Evolutionary conservation across 129 eudicot genomes (phyloP), one percentile per base, ranked within the genome.

Genomic region (Daucus carota): DNA sequence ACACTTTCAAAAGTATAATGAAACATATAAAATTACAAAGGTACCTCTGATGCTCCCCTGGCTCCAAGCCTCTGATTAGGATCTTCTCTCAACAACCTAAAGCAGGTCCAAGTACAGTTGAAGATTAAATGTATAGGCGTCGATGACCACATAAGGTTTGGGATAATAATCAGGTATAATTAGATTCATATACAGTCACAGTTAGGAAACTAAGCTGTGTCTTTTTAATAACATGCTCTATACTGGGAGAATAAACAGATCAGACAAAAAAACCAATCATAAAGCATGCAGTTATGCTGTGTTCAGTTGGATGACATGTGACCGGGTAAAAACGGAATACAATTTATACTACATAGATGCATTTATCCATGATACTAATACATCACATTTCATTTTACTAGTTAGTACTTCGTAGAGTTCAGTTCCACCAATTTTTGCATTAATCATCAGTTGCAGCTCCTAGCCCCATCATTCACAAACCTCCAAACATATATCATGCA

Each of bases 31-130:
- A 52, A 65, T 5, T 46, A 75, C 5, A 34, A 77, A 34, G n/a
- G 45, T 80, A 93, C 99, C 99, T 94, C 96, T 17, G 97, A 84
- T 79, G 99, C 96, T 73, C 99, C 99, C 57, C 81, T 77, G 31
- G 99, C 97, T 80, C 99, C 99, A 52, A 94, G 99, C 81, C 99
- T 84, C 85, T 86, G 93, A 80, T 94, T 81, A 72, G 99, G 99
- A 83, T 94, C 99, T 83, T 94, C 97, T 36, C 93, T 94, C 77
- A 94, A 77, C 76, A 94, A 84, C 81, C 99, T 94, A 50, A 11
- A 12, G 24, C 65, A 65, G 44, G 20, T 33, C n/a, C 45, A 20
- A n/a, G 54, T 43, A 18, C 13, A 6, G 12, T 24, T 54, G 52
- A 50, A 75, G 9, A 31, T 8, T 0, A 31, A 63, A 33, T 15